Evolutionary conservation across 352 stramenopile genomes (phyloP).

Genomic region (Globisporangium abappressorium): DNA sequence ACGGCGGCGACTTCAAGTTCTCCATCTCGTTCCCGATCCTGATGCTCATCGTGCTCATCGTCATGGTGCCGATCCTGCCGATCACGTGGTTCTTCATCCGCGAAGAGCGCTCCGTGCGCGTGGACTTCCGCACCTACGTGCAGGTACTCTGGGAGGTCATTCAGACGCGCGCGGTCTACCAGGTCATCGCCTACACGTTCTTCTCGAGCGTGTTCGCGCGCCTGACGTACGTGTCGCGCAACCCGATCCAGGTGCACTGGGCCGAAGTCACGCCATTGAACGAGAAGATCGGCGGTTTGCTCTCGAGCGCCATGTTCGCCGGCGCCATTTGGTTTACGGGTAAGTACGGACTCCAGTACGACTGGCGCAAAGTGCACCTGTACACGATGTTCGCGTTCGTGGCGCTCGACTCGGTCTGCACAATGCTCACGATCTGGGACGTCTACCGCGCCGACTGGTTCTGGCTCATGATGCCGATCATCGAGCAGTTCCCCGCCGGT

Average conservation of each 20-base stretch:
- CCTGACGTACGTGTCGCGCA: conserved; percentile 18
- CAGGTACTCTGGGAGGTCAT: conserved; percentile 17
- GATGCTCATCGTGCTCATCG: conserved; percentile 26
- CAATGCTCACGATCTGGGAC: conserved; percentile 52
- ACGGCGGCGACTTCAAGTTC: conserved; percentile 36
- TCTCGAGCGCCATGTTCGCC: conserved; percentile 26
- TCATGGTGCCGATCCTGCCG: conserved; percentile 19
- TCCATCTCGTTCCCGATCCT: conserved; percentile 27
- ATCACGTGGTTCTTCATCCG: conserved; percentile 28
- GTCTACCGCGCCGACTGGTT: conserved; percentile 47
- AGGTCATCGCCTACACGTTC: conserved; percentile 31
- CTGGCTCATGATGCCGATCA: conserved; percentile 42
- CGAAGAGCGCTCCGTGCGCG: conserved; percentile 13
- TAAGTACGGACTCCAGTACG: conserved; percentile 55
- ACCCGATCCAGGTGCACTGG: conserved; percentile 45
- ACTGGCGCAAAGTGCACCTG: conserved; percentile 42
- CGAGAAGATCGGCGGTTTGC: conserved; percentile 34
- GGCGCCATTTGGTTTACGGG: conserved; percentile 40
- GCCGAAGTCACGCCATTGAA: conserved; percentile 36
- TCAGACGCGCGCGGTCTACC: conserved; percentile 26
- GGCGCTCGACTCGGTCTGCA: conserved; percentile 32
- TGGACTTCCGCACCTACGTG: conserved; percentile 17
- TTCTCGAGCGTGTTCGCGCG: conserved; percentile 19
- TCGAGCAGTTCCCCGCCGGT: conserved; percentile 44
- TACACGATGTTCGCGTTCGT: conserved; percentile 35